phyloP scores from a whole-genome alignment of 768 basidiomycete species.

The Hydnomerulius pinastri region DNA sequence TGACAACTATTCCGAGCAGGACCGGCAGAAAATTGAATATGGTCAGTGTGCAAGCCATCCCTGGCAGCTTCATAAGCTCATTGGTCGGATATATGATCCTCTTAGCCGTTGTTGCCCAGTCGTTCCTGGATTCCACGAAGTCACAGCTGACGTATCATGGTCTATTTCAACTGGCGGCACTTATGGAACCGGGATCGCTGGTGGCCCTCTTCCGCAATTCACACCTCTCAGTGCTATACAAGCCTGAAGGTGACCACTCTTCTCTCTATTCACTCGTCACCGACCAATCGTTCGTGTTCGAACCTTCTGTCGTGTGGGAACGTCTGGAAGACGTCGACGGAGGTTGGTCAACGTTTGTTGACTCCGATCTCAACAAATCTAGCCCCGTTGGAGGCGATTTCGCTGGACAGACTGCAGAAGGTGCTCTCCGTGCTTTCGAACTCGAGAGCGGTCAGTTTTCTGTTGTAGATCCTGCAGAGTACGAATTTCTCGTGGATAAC shows the following conservation, averaged over 20 bases:
- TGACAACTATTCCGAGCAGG: conserved; percentile 47
- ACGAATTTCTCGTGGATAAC: conserved; percentile 27
- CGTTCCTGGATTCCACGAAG: conserved; percentile 68
- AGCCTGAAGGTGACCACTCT: conserved; percentile 40
- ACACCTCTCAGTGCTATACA: conserved; percentile 87
- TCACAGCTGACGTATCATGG: conserved; percentile 91
- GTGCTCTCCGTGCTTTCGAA: conserved; percentile 53
- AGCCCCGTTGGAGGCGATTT: conserved; percentile 80
- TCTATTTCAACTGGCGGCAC: conserved; percentile 70
- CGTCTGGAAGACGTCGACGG: conserved; percentile 88
- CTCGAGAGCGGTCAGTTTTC: conserved; percentile 40
- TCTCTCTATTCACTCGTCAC: conserved; percentile 84
- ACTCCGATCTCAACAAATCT: conserved; percentile 62
- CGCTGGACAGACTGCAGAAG: conserved; percentile 71
- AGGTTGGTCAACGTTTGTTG: conserved; percentile 73
- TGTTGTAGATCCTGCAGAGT: conserved; percentile 61
- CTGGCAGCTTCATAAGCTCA: background rate
- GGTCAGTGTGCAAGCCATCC: conserved; percentile 49
- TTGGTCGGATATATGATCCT: background rate
- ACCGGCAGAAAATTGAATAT: conserved; percentile 65
- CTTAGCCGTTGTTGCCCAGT: conserved; percentile 64
- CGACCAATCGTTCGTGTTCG: conserved; percentile 77
- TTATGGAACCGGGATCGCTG: conserved; percentile 51
- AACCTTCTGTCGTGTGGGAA: conserved; percentile 88
- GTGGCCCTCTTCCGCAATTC: conserved; percentile 92